A percentile compares a stretch with the other conserved stretches of the same genome.
Evolutionary conservation across 2,329 filamentous ascomycete species (phyloP).

Genomic region (Coniochaeta hoffmannii): DNA sequence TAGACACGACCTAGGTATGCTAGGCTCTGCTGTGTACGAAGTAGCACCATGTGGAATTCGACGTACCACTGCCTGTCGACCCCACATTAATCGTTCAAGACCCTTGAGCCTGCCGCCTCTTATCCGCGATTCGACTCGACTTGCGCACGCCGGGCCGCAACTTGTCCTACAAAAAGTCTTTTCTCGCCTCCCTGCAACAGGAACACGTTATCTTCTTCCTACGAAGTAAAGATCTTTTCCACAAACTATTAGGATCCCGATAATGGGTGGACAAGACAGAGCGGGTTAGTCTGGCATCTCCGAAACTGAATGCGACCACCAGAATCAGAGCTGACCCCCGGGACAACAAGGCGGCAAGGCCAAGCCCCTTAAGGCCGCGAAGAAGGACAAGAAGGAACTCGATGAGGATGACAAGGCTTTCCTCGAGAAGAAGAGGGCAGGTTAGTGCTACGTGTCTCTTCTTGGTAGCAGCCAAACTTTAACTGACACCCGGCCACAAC

Average conservation of each 20-base stretch:
- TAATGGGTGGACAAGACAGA: slow-evolving; percentile 61
- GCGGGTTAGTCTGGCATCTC: slow-evolving; percentile 40
- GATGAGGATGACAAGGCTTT: slow-evolving; percentile 83
- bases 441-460: slow-evolving; percentile 49
- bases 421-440: slow-evolving; percentile 76
- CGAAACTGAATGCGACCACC: too few relatives aligned
- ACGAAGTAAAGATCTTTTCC: background rate
- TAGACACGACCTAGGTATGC: too few relatives aligned
- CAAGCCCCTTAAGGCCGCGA: slow-evolving; percentile 81
- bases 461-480: background rate
- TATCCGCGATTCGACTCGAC: background rate
- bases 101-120: background rate
- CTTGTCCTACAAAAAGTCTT: background rate
- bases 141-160: background rate
- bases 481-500: slow-evolving; percentile 12
- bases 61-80: background rate
- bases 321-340: slow-evolving; percentile 12
- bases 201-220: background rate
- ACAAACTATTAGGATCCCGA: slow-evolving; percentile 13
- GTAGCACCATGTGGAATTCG: too few relatives aligned
- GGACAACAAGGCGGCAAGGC: slow-evolving; percentile 64
- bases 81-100: background rate
- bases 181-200: background rate
- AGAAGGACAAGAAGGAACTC: slow-evolving; percentile 75
- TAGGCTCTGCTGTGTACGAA: too few relatives aligned